Evolutionary conservation across 2,329 filamentous ascomycete genomes (phyloP), one percentile per base, ranked within the genome.

Genomic region (Penicillium sp.): DNA sequence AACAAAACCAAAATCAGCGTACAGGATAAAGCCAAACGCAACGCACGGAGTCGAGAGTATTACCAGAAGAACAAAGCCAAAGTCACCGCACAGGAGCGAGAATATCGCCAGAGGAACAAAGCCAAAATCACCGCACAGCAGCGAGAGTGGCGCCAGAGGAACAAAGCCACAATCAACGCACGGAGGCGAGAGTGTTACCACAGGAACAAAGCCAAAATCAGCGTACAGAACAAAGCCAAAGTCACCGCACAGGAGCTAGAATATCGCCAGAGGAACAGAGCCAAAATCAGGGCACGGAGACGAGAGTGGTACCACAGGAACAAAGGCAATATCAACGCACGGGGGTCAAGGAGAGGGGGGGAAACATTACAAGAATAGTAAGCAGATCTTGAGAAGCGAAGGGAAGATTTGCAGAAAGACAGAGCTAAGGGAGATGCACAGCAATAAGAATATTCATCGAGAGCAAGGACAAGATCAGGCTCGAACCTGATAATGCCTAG

Each of bases 241-340:
- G 18, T 18, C 18, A 18, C 18, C 27, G 27, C 27, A n/a, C 18
- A 38, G 10, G 31, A 4, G 4, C 31, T 4, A 32, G 31, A 32
- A 24, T 24, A 13, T 7, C 13, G n/a, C 14, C 10, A 32, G n/a
- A 34, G 21, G 29, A 45, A 32, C 39, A 16, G n/a, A 39, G 32
- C 21, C 4, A 22, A 6, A 7, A 16, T 39, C 22, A 45, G 3
- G 0, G 1, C 2, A 1, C 5, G 2, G 14, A 1, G 16, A 2
- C 29, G n/a, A 38, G 21, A 43, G n/a, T 21, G 14, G 1, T 0
- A 3, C 0, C n/a, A 4, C 4, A 43, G 36, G 11, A 50, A 50
- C 21, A 13, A 10, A 36, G 39, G 32, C 4, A 27, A 4, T 9
- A 9, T 36, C 5, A 43, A 1, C 2, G 5, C 5, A 3, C 2